Evolutionary conservation across 2,329 filamentous ascomycete genomes (phyloP), one percentile per base, ranked within the genome.

Genomic region (Aspergillus intermedius): DNA sequence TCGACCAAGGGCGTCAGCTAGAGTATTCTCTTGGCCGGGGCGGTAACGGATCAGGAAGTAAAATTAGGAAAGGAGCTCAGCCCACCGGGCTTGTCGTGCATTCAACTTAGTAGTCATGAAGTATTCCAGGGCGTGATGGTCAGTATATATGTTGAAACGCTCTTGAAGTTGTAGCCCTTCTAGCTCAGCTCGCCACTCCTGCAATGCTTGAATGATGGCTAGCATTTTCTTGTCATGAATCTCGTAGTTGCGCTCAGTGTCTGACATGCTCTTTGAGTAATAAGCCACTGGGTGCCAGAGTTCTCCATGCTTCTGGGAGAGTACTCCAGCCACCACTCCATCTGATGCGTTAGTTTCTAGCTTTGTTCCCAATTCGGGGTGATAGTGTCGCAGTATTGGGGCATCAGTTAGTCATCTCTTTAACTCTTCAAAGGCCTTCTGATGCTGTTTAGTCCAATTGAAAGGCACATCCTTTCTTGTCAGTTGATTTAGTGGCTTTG

Each of bases 101-200:
- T 37, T 56, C 10, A 62, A 45, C 5, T 47, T 54, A 1, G 45
- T 59, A 12, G 50, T 50, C 39, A 54, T 60, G 47, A 66, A 66
- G 47, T 60, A 60, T 45, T 60, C 46, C 9, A 66, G 3, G 1
- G 52, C 41, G 57, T 57, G 41, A 47, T 67, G 59, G 46, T 67
- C 61, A 5, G 46, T 57, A 2, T 56, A 50, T 17, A 66, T 54
- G 15, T 42, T 28, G 30, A 60, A 54, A n/a, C 35, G 37, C 4
- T 35, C 30, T 17, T 3, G 3, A 5, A 10, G 45, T 32, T 46
- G 44, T 15, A 35, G 44, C 5, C 53, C 52, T 53, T 57, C 45
- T 15, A 61, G 47, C n/a, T 61, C 42, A 3, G 52, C 25, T 4
- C 46, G 8, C 56, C 53, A 66, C 48, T 60, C 50, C 37, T 63